Conservation (phyloP, 2,329 filamentous ascomycete species). For the Botrytis fabae region DNA sequence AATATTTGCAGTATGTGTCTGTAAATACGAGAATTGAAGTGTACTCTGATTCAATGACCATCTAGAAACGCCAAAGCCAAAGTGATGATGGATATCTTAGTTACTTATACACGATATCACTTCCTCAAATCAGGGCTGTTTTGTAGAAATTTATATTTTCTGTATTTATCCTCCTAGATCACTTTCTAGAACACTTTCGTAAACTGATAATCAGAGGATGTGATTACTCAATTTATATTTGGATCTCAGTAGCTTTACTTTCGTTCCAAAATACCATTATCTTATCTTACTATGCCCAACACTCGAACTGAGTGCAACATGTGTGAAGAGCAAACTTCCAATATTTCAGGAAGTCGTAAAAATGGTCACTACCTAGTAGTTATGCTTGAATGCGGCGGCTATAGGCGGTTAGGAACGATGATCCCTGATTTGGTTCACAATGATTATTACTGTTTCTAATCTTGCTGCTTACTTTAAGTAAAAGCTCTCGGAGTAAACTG, state of each 20-base stretch:
- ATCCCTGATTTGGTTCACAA: not conserved
- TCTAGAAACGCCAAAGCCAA: rapidly evolving
- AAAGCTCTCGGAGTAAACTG: not conserved
- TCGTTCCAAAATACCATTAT: not conserved
- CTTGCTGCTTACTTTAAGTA: not conserved
- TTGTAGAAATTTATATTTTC: not conserved
- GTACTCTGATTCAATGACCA: not conserved
- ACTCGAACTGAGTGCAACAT: not conserved
- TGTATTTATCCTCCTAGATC: not conserved
- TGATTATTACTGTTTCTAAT: not conserved
- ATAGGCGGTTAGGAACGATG: not conserved
- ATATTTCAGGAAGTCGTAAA: not conserved
- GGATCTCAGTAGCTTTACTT: not conserved
- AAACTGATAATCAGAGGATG: not conserved
- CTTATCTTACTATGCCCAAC: not conserved
- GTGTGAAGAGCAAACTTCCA: not conserved
- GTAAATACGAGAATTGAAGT: not conserved
- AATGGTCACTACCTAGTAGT: not conserved
- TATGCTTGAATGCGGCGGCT: not conserved
- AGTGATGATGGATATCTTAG: not conserved
- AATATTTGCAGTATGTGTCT: not conserved
- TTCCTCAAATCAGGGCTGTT: not conserved
- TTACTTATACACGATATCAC: not conserved
- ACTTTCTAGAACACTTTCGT: not conserved
- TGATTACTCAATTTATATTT: not conserved